These are phyloP conservation scores for Magnaporthiopsis poae DNA, from an alignment of 2,329 filamentous ascomycete species.

Conservation along the genomic window DNA sequence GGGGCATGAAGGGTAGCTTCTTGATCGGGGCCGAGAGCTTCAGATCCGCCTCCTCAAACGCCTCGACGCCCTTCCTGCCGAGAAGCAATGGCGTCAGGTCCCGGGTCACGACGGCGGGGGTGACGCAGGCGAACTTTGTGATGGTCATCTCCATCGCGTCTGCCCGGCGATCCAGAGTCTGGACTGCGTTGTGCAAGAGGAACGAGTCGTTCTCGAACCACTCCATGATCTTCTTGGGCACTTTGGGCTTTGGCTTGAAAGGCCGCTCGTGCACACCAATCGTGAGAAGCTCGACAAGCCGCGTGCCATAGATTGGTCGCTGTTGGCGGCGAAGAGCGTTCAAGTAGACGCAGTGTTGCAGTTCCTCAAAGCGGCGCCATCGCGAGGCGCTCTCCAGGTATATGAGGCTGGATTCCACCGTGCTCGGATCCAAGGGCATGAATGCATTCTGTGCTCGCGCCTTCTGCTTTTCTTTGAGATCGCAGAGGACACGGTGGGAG, in stretches of 20 bases:
- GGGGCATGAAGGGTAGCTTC: slow-evolving; percentile 47
- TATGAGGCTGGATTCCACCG: slow-evolving; percentile 57
- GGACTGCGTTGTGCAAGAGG: slow-evolving; percentile 56
- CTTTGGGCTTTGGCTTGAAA: slow-evolving; percentile 48
- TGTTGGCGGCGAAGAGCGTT: slow-evolving; percentile 74
- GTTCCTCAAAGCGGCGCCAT: slow-evolving; percentile 62
- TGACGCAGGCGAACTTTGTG: slow-evolving; percentile 83
- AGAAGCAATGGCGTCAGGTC: slow-evolving; percentile 63
- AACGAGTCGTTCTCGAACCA: slow-evolving; percentile 68
- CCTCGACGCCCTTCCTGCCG: slow-evolving; percentile 47
- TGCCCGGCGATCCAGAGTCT: slow-evolving; percentile 63
- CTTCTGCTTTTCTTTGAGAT: slow-evolving; percentile 63
- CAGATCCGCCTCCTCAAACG: slow-evolving; percentile 47
- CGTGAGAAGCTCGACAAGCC: slow-evolving; percentile 64
- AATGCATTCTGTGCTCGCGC: slow-evolving; percentile 46
- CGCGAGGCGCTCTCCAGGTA: slow-evolving; percentile 63
- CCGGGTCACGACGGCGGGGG: slow-evolving; percentile 74
- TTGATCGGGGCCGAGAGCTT: slow-evolving; percentile 46
- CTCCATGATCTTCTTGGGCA: slow-evolving; percentile 54
- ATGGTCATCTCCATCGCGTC: slow-evolving; percentile 64
- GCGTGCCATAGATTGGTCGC: slow-evolving; percentile 70
- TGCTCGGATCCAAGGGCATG: slow-evolving; percentile 52
- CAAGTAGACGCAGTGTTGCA: slow-evolving; percentile 71
- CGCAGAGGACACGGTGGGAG: slow-evolving; percentile 58
- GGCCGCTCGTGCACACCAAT: slow-evolving; percentile 51